These are phyloP conservation scores for Fraxinus paxiana DNA, from an alignment of 305 asterid genomes.

Conservation along the genomic window DNA sequence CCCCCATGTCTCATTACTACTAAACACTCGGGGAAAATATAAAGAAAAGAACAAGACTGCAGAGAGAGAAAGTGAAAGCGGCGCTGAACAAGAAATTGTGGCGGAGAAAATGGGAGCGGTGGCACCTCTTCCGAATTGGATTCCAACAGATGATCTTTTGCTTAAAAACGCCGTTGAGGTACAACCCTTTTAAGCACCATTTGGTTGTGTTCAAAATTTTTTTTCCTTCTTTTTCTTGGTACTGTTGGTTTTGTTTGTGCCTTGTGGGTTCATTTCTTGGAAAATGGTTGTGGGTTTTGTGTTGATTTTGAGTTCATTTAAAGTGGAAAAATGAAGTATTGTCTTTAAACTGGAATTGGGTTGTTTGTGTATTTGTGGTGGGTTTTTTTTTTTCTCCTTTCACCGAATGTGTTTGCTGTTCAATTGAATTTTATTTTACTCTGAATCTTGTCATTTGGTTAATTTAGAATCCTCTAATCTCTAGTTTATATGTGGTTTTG, in stretches of 20 bases:
- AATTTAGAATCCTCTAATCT: background rate
- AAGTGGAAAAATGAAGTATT: background rate
- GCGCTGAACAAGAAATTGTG: conserved; percentile 29
- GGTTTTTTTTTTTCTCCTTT: background rate
- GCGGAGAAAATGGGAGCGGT: conserved; percentile 53
- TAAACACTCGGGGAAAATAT: conserved; percentile 8
- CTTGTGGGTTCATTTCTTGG: conserved; percentile 24
- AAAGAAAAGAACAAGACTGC: background rate
- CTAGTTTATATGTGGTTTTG: conserved; percentile 12
- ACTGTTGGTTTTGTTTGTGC: background rate
- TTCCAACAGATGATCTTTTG: conserved; percentile 63
- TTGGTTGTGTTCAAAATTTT: background rate
- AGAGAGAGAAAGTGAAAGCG: conserved; percentile 31
- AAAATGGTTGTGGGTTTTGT: conserved; percentile 11
- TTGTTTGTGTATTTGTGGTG: background rate
- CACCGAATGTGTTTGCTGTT: background rate
- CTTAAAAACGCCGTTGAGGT: conserved; percentile 52
- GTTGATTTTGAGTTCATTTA: conserved; percentile 16
- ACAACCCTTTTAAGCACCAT: background rate
- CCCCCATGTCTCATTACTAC: conserved; percentile 20
- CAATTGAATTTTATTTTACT: background rate
- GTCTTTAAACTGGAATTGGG: conserved; percentile 15
- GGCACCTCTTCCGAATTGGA: conserved; percentile 54
- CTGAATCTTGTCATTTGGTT: conserved; percentile 3
- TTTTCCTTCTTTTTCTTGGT: background rate